phyloP scores from a whole-genome alignment of 352 stramenopile species.

The Phytophthora kernoviae region DNA sequence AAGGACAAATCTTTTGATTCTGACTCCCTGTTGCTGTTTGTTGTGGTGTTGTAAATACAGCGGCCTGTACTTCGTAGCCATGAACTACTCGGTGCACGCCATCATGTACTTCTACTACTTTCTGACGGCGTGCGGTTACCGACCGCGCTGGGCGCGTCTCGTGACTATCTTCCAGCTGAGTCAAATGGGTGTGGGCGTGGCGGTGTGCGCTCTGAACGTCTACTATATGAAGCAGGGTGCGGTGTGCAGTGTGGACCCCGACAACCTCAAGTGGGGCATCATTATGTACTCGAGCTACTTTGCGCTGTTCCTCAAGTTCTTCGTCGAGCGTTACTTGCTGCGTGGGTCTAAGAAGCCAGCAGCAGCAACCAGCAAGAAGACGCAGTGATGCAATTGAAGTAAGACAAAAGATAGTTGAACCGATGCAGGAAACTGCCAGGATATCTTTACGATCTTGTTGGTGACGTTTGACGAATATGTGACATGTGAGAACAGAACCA shows the following conservation, averaged over 20 bases:
- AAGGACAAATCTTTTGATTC: conserved; percentile 11
- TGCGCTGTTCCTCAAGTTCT: conserved; percentile 93
- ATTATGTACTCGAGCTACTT: conserved; percentile 96
- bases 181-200: conserved; percentile 85
- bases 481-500: conserved; percentile 17
- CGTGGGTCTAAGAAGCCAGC: conserved; percentile 42
- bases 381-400: conserved; percentile 34
- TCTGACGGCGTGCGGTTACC: conserved; percentile 84
- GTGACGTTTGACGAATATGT: no score
- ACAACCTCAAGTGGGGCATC: conserved; percentile 89
- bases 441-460: no score
- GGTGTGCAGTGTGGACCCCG: conserved; percentile 75
- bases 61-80: conserved; percentile 97
- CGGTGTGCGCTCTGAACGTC: conserved; percentile 69
- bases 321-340: conserved; percentile 88
- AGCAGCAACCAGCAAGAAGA: conserved; percentile 41
- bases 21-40: conserved; percentile 12
- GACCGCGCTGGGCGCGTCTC: conserved; percentile 73
- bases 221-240: conserved; percentile 81
- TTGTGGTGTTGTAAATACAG: conserved; percentile 29
- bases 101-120: conserved; percentile 99
- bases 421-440: no score
- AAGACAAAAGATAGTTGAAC: conserved; percentile 22
- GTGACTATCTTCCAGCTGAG: conserved; percentile 92
- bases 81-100: conserved; percentile 98